Base-by-base conservation (phyloP, 2,329 filamentous ascomycete genomes). In the Dryadomyces quercivorus region DNA sequence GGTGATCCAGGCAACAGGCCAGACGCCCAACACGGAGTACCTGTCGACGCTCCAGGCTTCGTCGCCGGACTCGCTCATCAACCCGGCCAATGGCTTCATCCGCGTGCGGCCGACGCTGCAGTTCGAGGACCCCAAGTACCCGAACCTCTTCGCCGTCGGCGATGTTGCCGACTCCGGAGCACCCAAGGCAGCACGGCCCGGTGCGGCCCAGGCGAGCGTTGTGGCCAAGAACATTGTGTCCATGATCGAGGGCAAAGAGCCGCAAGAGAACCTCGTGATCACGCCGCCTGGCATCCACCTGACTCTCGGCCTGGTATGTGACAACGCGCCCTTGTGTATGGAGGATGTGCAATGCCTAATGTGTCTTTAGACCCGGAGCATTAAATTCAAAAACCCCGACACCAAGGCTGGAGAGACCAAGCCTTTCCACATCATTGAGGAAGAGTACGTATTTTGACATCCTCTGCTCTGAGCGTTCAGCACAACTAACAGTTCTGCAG, bases 141-240 rank as follows among this genome's bases (percentile, higher is more conserved):
- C 56, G 13, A 74, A 81, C 57, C 70, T 86, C 3, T 86, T 81
- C 60, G 78, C 76, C 1, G 75, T 80, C 22, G 83, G 83, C n/a
- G 82, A 86, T 57, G 77, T 86, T 6, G 75, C 80, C 8, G 76
- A 78, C 36, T 74, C 73, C 1, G 70, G 72, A 0, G 69, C 69
- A 0, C 66, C 68, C 43, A 75, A 74, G 5, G 55, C 55, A 9
- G 57, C 57, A 1, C 36, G 57, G 15, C 57, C 57, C 46, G 57
- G 51, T 7, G 42, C 42, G 9, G 48, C 44, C n/a, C 57, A 59
- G 22, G 57, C 57, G 12, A 44, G 34, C n/a, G 21, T 57, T 2
- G 57, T 57, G 5, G 53, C 54, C n/a, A 43, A 54, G 26, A 59
- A 59, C 31, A 59, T 59, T 44, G 43, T 52, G 18, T 56, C 52